Evolutionary conservation across 768 basidiomycete species (phyloP).

Genomic region (Serendipita indica): DNA sequence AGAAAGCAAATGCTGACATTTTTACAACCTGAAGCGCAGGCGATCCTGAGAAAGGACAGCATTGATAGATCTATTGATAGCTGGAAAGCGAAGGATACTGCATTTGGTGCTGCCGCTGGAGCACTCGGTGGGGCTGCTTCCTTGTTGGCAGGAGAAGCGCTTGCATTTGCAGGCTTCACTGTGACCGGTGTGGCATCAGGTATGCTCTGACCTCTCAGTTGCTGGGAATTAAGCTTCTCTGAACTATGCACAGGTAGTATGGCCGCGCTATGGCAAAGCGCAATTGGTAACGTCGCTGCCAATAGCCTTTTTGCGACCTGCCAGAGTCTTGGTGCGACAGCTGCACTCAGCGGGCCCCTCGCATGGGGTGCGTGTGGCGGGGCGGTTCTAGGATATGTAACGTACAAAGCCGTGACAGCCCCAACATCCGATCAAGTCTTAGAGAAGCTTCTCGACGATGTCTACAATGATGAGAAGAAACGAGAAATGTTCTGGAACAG

Average conservation of each 20-base stretch:
- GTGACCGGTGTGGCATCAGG: background rate
- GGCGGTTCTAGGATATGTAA: background rate
- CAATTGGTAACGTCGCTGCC: conserved; percentile 3
- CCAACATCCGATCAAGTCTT: background rate
- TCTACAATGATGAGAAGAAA: background rate
- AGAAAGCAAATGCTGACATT: no score
- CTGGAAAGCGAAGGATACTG: background rate
- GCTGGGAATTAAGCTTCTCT: no score
- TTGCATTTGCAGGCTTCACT: background rate
- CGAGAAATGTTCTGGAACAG: background rate
- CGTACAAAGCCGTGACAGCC: background rate
- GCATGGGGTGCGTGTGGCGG: background rate
- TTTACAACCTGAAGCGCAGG: no score
- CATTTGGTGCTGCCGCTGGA: no score
- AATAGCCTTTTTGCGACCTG: background rate
- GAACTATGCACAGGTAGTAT: background rate
- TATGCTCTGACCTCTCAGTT: background rate
- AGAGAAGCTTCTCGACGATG: background rate
- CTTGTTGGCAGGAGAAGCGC: background rate
- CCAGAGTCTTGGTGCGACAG: background rate
- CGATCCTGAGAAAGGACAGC: no score
- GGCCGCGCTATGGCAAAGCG: background rate
- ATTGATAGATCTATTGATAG: no score
- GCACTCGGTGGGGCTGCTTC: background rate
- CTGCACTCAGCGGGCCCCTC: background rate